Evolutionary conservation across 2,329 filamentous ascomycete genomes (phyloP).

Genomic region (Salinomyces thailandicus): DNA sequence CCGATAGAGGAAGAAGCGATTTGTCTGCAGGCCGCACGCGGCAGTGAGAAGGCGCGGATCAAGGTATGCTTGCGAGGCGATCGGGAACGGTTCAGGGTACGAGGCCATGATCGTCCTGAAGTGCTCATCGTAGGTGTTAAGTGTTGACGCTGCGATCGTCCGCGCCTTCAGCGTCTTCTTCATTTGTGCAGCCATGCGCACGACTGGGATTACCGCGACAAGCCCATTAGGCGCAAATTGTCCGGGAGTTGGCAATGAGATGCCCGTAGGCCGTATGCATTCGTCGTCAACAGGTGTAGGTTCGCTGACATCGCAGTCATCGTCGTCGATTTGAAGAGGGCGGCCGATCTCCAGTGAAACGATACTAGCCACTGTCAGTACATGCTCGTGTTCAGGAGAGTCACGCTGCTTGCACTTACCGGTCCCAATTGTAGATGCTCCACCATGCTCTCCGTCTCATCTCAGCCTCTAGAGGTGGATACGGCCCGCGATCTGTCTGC

Average conservation of each 20-base stretch:
- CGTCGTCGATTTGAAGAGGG: constrained; percentile 73
- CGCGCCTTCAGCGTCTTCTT: constrained; percentile 59
- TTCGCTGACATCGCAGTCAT: constrained; percentile 74
- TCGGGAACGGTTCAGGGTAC: constrained; percentile 66
- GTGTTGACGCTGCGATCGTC: constrained; percentile 53
- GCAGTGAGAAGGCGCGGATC: constrained; percentile 66
- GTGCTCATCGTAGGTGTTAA: constrained; percentile 72
- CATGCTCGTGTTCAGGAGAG: background rate
- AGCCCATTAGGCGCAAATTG: constrained; percentile 56
- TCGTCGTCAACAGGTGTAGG: constrained; percentile 75
- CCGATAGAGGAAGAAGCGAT: constrained; percentile 74
- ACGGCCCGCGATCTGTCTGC: constrained; percentile 62
- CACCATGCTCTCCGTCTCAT: constrained; percentile 88
- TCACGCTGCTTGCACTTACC: constrained; percentile 45
- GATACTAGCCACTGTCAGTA: constrained; percentile 39
- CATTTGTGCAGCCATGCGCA: constrained; percentile 65
- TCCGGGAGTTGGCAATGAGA: constrained; percentile 29
- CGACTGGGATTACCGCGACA: constrained; percentile 69
- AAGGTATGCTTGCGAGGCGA: constrained; percentile 54
- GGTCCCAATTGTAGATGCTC: constrained; percentile 83
- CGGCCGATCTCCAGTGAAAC: constrained; percentile 70
- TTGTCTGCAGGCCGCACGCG: constrained; percentile 67
- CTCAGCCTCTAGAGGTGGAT: constrained; percentile 67
- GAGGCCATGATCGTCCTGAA: constrained; percentile 63
- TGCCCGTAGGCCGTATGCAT: constrained; percentile 50